Conservation (phyloP, 179 eudicot genomes). For the Corrigiola litoralis region DNA sequence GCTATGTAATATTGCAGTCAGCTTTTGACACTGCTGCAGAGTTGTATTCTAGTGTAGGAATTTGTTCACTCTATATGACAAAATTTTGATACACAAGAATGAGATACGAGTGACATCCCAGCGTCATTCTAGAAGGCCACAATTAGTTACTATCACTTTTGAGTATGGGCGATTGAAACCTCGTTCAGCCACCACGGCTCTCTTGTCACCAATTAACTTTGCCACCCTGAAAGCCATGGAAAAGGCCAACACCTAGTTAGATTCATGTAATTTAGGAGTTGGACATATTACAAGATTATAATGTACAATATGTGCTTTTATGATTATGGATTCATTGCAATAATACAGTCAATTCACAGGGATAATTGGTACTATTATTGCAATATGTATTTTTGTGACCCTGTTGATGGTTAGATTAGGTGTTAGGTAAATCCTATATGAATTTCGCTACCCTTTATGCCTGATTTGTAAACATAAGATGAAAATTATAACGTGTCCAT, state of each 20-base stretch:
- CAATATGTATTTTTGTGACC: no score
- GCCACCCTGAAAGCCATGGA: slow-evolving; percentile 66
- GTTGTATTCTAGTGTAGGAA: background rate
- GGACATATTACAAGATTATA: no score
- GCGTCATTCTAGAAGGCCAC: slow-evolving; percentile 56
- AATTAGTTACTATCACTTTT: slow-evolving; percentile 64
- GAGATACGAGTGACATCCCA: slow-evolving; percentile 2
- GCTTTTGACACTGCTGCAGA: background rate
- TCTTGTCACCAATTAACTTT: slow-evolving; percentile 84
- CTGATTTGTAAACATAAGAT: no score
- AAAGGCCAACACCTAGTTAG: background rate
- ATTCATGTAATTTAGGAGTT: no score
- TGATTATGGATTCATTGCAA: no score
- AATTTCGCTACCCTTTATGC: no score
- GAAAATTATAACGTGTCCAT: no score
- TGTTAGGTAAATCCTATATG: no score
- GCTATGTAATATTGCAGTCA: background rate
- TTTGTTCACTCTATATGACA: slow-evolving; percentile 21
- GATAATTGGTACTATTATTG: no score
- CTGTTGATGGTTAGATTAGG: no score
- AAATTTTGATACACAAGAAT: slow-evolving; percentile 21
- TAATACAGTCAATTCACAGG: no score
- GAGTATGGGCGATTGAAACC: slow-evolving; percentile 95
- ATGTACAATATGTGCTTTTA: no score
- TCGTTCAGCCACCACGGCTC: slow-evolving; percentile 96